Conservation (phyloP, 2,329 filamentous ascomycete species). For the Neurospora crassa region DNA sequence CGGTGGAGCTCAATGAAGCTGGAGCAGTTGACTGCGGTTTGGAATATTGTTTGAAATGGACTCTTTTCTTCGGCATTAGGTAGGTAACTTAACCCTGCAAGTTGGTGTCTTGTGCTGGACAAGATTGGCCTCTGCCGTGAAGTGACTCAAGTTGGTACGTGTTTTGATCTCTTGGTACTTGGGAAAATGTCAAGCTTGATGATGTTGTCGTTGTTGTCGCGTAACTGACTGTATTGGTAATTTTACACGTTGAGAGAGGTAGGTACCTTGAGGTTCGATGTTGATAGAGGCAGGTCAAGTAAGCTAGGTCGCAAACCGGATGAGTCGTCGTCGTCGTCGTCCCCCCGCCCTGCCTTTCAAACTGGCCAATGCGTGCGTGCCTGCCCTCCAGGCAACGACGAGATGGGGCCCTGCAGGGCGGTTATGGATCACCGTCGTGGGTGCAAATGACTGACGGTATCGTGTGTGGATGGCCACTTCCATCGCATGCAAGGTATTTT, state of each 20-base stretch:
- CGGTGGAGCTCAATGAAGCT: slow-evolving; percentile 31
- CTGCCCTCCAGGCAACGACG: not conserved
- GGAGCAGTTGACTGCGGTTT: slow-evolving; percentile 49
- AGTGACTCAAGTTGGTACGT: not conserved
- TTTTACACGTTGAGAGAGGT: not conserved
- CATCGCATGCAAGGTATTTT: not conserved
- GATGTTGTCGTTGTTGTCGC: not conserved
- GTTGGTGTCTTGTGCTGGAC: not conserved
- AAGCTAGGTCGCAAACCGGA: not conserved
- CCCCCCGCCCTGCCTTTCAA: not conserved
- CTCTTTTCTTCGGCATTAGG: slow-evolving; percentile 55
- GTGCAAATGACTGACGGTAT: not conserved
- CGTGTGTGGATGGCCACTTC: not conserved
- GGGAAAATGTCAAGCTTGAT: not conserved
- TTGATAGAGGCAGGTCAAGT: too few relatives aligned
- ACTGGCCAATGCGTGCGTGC: not conserved
- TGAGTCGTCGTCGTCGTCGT: not conserved
- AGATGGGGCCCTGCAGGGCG: not conserved
- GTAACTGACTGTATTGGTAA: not conserved
- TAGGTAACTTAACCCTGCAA: slow-evolving; percentile 1
- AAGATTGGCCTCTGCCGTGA: not conserved
- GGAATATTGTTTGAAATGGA: slow-evolving; percentile 42
- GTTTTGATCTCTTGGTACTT: not conserved
- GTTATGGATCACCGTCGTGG: not conserved
- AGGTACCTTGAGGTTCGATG: not conserved